These are phyloP conservation scores for Yamagishiella unicocca DNA, from an alignment of 139 green algal species.

Conservation along the genomic window DNA sequence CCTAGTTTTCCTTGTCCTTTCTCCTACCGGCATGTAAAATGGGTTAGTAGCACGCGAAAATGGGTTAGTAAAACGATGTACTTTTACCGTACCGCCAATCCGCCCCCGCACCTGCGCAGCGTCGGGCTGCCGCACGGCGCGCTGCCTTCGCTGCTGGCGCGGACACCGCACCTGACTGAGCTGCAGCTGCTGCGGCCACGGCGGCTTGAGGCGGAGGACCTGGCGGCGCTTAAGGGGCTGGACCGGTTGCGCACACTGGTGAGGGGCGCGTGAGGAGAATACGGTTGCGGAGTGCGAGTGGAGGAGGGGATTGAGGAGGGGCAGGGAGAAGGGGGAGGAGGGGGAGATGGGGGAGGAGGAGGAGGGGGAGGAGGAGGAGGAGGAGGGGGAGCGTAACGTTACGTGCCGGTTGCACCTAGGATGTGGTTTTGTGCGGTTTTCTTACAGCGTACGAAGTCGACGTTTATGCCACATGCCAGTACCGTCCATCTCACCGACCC, in stretches of 20 bases:
- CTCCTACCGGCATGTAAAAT: too few relatives aligned
- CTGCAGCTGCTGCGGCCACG: not conserved
- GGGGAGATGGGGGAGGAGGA: not conserved
- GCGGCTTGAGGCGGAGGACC: not conserved
- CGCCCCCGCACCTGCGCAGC: not conserved
- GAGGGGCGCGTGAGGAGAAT: too few relatives aligned
- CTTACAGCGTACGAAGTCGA: too few relatives aligned
- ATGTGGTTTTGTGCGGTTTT: too few relatives aligned
- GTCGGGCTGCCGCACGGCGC: not conserved
- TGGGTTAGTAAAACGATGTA: not conserved
- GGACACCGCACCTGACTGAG: not conserved
- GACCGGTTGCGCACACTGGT: not conserved
- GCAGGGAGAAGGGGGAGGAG: not conserved
- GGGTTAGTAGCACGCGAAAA: not conserved
- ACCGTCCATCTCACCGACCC: too few relatives aligned
- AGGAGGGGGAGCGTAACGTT: not conserved
- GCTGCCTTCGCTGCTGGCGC: not conserved
- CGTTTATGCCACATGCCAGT: too few relatives aligned
- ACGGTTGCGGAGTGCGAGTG: too few relatives aligned
- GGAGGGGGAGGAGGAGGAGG: too few relatives aligned
- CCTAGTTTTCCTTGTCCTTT: too few relatives aligned
- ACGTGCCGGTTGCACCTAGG: too few relatives aligned
- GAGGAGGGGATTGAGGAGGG: not conserved
- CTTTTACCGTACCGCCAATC: not conserved
- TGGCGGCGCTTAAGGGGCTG: not conserved